Percentiles rank a stretch among this genome's conserved stretches.
These are phyloP conservation scores for Beauveria asiatica DNA, from an alignment of 2,329 filamentous ascomycete species.

Conservation along the genomic window DNA sequence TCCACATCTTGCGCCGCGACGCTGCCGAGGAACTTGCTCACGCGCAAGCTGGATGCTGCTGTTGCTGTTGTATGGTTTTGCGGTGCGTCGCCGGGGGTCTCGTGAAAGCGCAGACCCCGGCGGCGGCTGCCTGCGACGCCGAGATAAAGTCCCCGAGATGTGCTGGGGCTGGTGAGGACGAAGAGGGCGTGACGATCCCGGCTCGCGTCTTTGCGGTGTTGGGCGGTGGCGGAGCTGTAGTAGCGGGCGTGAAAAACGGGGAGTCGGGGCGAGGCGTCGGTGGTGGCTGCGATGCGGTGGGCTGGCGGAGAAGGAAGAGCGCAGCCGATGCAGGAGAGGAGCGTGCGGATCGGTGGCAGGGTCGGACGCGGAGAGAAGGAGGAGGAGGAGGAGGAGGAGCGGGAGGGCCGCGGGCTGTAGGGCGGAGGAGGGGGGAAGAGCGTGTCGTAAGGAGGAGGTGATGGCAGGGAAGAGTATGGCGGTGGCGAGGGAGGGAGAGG, in stretches of 20 bases:
- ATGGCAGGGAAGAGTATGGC: not conserved
- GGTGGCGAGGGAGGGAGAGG: not conserved
- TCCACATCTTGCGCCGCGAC: constrained; percentile 15
- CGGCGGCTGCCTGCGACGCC: constrained; percentile 3
- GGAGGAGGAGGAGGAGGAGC: not conserved
- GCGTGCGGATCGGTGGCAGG: not conserved
- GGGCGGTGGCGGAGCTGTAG: not conserved
- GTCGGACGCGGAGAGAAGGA: not conserved
- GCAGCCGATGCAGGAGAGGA: not conserved
- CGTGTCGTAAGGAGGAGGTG: not conserved
- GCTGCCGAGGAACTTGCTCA: constrained; percentile 15
- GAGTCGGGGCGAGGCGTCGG: not conserved
- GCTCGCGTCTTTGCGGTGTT: not conserved
- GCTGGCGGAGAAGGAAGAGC: not conserved
- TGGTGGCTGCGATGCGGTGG: not conserved
- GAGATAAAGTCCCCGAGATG: not conserved
- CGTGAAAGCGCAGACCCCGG: not conserved
- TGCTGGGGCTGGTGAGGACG: not conserved
- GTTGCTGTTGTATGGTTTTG: not conserved
- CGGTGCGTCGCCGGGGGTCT: not conserved
- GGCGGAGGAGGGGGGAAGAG: not conserved
- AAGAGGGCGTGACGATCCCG: constrained; percentile 5
- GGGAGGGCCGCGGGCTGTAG: not conserved
- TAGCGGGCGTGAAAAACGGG: constrained; percentile 1
- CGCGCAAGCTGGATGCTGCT: constrained; percentile 6